Conservation (phyloP, 1,284 basidiomycete genomes). For the Heimioporus punctisporus region DNA sequence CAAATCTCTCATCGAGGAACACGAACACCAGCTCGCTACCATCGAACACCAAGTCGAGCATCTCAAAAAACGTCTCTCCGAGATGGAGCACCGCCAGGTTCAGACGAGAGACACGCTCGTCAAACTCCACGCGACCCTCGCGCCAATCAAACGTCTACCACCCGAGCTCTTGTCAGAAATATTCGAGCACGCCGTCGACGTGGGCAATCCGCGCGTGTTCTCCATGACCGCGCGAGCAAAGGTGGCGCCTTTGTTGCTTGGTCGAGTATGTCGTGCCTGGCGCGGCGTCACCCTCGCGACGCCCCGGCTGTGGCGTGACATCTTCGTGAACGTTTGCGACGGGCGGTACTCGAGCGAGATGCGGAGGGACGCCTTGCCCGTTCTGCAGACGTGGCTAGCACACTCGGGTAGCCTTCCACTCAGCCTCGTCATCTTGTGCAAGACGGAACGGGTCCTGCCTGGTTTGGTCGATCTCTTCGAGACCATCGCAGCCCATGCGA, state of each 20-base stretch:
- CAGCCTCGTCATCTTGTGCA: constrained; percentile 18
- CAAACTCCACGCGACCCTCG: constrained; percentile 11
- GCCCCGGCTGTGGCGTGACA: constrained; percentile 22
- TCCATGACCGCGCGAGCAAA: not conserved
- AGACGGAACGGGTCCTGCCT: constrained; percentile 23
- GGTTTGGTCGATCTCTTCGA: constrained; percentile 23
- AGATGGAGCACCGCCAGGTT: constrained; percentile 11
- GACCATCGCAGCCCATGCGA: constrained; percentile 12
- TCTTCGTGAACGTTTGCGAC: constrained; percentile 24
- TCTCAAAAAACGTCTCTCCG: constrained; percentile 10
- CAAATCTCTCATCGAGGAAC: constrained; percentile 4
- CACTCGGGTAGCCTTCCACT: constrained; percentile 26
- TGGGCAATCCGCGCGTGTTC: not conserved
- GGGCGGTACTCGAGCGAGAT: constrained; percentile 23
- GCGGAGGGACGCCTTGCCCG: constrained; percentile 19
- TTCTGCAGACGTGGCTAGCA: constrained; percentile 21
- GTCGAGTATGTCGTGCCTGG: constrained; percentile 26
- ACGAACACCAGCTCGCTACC: constrained; percentile 5
- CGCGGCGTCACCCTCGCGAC: constrained; percentile 19
- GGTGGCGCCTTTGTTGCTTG: constrained; percentile 23
- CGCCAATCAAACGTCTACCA: constrained; percentile 28
- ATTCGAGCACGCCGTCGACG: constrained; percentile 24
- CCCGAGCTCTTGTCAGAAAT: constrained; percentile 28
- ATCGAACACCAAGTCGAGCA: constrained; percentile 6
- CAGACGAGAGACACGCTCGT: not conserved